These are phyloP conservation scores for Paraphaeosphaeria minitans DNA, from an alignment of 2,329 filamentous ascomycete genomes.

Conservation along the genomic window DNA sequence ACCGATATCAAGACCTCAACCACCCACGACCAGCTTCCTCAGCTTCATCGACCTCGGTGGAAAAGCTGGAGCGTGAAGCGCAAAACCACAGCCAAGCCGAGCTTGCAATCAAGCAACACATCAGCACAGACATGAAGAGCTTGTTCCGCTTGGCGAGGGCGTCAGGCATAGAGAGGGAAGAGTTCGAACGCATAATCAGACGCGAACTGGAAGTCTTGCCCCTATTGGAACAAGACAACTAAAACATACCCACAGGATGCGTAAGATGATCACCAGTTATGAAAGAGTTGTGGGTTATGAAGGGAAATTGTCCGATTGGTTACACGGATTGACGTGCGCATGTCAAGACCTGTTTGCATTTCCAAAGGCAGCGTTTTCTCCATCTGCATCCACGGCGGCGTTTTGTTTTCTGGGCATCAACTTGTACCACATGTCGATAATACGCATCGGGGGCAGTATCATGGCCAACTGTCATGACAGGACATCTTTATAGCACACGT, in stretches of 20 bases:
- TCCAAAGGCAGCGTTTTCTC: constrained; percentile 2
- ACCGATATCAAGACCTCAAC: constrained; percentile 31
- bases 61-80: constrained; percentile 61
- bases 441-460: neutral
- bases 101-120: constrained; percentile 77
- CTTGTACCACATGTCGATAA: neutral
- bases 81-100: constrained; percentile 67
- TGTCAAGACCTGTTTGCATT: constrained; percentile 5
- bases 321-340: neutral
- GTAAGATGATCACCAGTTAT: neutral
- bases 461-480: neutral
- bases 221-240: constrained; percentile 67
- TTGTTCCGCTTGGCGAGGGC: constrained; percentile 72
- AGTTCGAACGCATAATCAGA: constrained; percentile 74
- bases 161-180: constrained; percentile 73
- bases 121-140: constrained; percentile 77
- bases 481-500: neutral
- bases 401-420: neutral
- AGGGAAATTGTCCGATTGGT: neutral
- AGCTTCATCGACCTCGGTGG: constrained; percentile 59
- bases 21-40: constrained; percentile 45
- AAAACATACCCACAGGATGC: neutral
- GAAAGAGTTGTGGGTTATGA: neutral
- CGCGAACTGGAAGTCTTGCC: constrained; percentile 73
- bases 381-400: constrained; percentile 6